A percentile compares a stretch with the other conserved stretches of the same genome.
phyloP scores from a whole-genome alignment of 2,329 filamentous ascomycete genomes.

The Escovopsis weberi region DNA sequence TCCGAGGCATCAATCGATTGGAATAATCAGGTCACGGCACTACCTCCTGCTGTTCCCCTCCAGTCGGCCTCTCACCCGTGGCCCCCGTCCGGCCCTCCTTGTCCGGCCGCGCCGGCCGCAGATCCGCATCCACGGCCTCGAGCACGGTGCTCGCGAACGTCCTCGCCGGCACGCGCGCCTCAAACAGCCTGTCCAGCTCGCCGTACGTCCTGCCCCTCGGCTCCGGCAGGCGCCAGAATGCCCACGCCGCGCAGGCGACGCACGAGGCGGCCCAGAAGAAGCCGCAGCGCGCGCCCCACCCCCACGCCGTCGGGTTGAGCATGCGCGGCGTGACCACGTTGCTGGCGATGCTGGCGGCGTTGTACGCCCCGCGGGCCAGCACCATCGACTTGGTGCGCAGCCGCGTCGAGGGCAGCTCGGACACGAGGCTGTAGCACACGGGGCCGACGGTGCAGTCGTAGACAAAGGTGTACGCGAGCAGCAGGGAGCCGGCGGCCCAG shows the following conservation, averaged over 20 bases:
- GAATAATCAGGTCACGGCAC: too few relatives aligned
- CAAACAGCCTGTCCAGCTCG: conserved; percentile 42
- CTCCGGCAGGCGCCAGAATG: conserved; percentile 38
- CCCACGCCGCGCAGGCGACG: conserved; percentile 31
- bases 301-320: conserved; percentile 31
- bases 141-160: conserved; percentile 23
- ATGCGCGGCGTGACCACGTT: conserved; percentile 33
- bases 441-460: conserved; percentile 24
- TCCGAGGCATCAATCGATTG: too few relatives aligned
- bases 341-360: conserved; percentile 31
- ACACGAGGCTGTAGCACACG: conserved; percentile 76
- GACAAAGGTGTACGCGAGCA: conserved; percentile 28
- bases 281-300: conserved; percentile 32
- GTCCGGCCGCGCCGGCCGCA: conserved; percentile 5
- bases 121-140: conserved; percentile 11
- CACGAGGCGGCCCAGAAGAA: conserved; percentile 32
- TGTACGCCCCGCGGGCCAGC: conserved; percentile 31
- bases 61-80: too few relatives aligned
- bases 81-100: conserved; percentile 9
- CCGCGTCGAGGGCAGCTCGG: conserved; percentile 30
- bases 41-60: too few relatives aligned
- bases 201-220: conserved; percentile 37
- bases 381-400: conserved; percentile 32
- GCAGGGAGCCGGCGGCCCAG: conserved; percentile 32
- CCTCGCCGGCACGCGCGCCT: conserved; percentile 25